phyloP scores from a whole-genome alignment of 2,329 filamentous ascomycete genomes.

The Ophiostoma perfectum region DNA sequence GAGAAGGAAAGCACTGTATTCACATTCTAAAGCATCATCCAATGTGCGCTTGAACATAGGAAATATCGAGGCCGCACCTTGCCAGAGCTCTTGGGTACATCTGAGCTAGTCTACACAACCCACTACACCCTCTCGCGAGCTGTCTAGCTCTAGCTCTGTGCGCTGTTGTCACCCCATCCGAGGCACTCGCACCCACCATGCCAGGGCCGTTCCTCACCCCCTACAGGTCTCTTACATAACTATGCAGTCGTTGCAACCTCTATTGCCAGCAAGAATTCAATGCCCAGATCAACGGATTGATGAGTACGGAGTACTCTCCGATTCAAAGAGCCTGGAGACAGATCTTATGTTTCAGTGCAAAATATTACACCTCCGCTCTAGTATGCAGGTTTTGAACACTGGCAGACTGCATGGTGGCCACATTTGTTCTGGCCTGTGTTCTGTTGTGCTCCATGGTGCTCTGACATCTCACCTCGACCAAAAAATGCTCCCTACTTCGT shows the following conservation, averaged over 20 bases:
- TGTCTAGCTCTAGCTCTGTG: conserved; percentile 11
- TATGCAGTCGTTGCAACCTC: too few species aligned
- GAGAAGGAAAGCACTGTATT: background rate
- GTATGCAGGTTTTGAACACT: too few species aligned
- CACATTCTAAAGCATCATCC: background rate
- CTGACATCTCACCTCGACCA: too few species aligned
- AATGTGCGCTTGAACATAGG: background rate
- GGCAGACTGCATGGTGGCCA: too few species aligned
- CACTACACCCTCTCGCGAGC: conserved; percentile 8
- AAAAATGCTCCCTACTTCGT: too few species aligned
- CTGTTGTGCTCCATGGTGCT: too few species aligned
- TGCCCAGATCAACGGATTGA: too few species aligned
- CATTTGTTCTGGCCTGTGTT: too few species aligned
- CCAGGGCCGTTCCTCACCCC: background rate
- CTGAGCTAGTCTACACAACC: background rate
- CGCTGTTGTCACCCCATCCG: background rate
- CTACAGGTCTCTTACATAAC: background rate
- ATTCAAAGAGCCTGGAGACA: background rate
- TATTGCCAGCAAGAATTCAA: too few species aligned
- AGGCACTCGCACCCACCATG: conserved; percentile 13
- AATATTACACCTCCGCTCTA: background rate
- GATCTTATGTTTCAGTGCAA: background rate
- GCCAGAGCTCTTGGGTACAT: background rate
- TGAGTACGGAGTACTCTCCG: too few species aligned
- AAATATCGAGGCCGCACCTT: background rate